Evolutionary conservation across 345 rosid genomes (phyloP).

Genomic region (Passiflora organensis): DNA sequence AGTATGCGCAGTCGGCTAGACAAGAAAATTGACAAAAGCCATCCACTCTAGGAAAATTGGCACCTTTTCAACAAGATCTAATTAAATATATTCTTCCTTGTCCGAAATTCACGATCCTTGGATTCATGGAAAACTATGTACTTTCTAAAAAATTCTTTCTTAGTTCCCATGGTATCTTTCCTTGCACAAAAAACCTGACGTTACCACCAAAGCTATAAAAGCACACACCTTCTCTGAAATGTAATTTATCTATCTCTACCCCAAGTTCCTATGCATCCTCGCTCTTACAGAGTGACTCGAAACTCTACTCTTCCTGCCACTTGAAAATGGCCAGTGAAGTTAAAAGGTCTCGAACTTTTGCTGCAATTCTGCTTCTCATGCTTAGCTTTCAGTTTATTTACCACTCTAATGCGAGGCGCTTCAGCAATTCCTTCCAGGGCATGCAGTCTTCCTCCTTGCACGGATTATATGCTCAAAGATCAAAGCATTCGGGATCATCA

Average conservation of each 20-base stretch:
- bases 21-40: slow-evolving; percentile 1
- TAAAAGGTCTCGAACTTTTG: neutral
- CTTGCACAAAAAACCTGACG: neutral
- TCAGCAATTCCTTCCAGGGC: neutral
- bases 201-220: neutral
- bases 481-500: slow-evolving; percentile 35
- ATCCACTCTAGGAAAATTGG: neutral
- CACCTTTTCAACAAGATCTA: neutral
- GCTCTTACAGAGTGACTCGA: neutral
- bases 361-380: slow-evolving; percentile 2
- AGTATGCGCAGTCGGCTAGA: slow-evolving; percentile 3
- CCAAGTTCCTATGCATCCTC: neutral
- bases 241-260: neutral
- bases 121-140: neutral
- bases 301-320: neutral
- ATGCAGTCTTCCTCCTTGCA: neutral
- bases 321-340: slow-evolving; percentile 1
- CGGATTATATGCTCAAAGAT: slow-evolving; percentile 1
- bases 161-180: neutral
- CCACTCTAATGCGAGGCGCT: slow-evolving; percentile 3
- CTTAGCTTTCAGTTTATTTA: neutral
- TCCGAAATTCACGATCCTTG: neutral
- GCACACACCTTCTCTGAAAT: neutral
- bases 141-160: too few species aligned
- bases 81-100: neutral